A percentile compares a stretch with the other conserved stretches of the same genome.
Conservation (phyloP, 345 rosid species). For the Brassica carinata region DNA sequence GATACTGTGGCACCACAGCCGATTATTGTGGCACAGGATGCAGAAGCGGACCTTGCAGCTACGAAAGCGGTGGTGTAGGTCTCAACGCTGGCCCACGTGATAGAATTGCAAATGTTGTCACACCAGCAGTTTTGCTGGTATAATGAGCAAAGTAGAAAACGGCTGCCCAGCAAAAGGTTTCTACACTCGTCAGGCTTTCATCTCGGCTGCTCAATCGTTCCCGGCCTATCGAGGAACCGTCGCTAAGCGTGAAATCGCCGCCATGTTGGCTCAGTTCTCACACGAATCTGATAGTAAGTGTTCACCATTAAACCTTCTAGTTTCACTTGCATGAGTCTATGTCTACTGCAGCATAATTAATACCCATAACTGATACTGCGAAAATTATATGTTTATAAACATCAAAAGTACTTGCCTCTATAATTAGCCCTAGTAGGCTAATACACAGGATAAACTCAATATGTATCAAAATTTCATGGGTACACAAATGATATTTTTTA, state of each 20-base stretch:
- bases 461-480: not conserved
- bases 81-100: conserved; percentile 31
- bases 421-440: not conserved
- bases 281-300: not conserved
- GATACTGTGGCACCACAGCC: conserved; percentile 35
- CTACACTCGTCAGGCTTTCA: conserved; percentile 47
- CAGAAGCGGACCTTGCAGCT: conserved; percentile 36
- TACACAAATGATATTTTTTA: not conserved
- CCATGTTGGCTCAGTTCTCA: too few relatives aligned
- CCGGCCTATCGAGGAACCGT: too few relatives aligned
- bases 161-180: conserved; percentile 56
- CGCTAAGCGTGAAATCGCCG: too few relatives aligned
- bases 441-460: not conserved
- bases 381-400: not conserved
- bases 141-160: conserved; percentile 39
- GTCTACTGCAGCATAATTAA: too few relatives aligned
- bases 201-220: conserved; percentile 31
- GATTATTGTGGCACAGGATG: conserved; percentile 40
- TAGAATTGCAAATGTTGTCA: conserved; percentile 46
- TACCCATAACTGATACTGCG: not conserved
- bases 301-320: not conserved
- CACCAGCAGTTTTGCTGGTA: conserved; percentile 46
- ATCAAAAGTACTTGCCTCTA: not conserved
- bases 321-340: not conserved
- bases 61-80: conserved; percentile 20